phyloP scores from a whole-genome alignment of 495 filamentous ascomycete genomes.

The Podospora bellae-mahoneyi region DNA sequence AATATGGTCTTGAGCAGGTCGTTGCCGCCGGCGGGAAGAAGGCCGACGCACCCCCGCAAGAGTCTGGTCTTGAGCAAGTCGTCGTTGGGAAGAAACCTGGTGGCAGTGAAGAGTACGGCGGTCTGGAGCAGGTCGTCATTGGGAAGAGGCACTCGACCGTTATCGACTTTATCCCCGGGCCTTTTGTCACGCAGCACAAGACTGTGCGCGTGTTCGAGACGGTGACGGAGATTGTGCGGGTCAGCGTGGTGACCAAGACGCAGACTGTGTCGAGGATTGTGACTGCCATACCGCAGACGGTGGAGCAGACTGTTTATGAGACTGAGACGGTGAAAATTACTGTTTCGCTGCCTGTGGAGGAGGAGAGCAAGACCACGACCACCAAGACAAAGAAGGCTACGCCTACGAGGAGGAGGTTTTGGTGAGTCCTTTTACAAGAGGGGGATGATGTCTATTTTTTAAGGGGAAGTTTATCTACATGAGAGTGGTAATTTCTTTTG shows the following conservation, averaged over 20 bases:
- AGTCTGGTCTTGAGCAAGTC: not conserved
- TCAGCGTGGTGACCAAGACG: conserved; percentile 24
- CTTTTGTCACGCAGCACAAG: conserved; percentile 31
- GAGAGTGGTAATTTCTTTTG: too few relatives aligned
- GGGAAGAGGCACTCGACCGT: conserved; percentile 1
- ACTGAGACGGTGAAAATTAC: conserved; percentile 30
- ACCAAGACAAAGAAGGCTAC: conserved; percentile 2
- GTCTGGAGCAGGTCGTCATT: not conserved
- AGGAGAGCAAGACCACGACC: not conserved
- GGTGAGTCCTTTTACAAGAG: not conserved
- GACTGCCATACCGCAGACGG: conserved; percentile 25
- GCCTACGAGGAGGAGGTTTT: conserved; percentile 12
- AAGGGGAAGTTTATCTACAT: not conserved
- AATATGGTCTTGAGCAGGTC: not conserved
- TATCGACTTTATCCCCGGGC: conserved; percentile 13
- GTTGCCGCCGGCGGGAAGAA: not conserved
- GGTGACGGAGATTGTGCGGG: conserved; percentile 26
- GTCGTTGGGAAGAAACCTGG: not conserved
- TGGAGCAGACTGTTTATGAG: conserved; percentile 32
- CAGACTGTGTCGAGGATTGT: conserved; percentile 24
- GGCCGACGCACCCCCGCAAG: too few relatives aligned
- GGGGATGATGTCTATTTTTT: not conserved
- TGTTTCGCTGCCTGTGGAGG: conserved; percentile 22
- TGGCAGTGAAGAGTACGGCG: conserved; percentile 2
- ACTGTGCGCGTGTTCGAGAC: conserved; percentile 37